Evolutionary conservation across 352 stramenopile species (phyloP), one percentile per base, ranked within the genome.

Genomic region (Phytophthora melonis): DNA sequence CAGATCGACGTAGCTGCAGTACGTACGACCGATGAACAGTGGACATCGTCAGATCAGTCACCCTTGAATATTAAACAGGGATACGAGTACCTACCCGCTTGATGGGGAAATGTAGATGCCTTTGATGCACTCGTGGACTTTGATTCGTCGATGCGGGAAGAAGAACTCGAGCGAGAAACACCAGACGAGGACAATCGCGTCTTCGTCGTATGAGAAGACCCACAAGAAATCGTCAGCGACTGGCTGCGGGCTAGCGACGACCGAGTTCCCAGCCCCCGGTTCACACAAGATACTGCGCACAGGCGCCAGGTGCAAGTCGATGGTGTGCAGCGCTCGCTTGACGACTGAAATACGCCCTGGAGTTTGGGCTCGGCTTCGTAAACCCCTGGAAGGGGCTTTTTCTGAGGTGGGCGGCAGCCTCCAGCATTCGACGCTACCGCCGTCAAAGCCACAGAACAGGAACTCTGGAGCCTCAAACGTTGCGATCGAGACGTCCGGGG

Each of bases 391-490:
- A 30, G 62, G 62, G 13, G 61, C n/a, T 27, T 69, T 60, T n/a
- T 65, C 21, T 13, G 57, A 32, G 3, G 16, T 21, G n/a, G 58
- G 64, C 3, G 79, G 78, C 3, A 89, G 32, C 8, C 62, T 63
- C 83, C 83, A 91, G 54, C 83, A 91, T 72, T 91, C 83, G 13
- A 91, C 70, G 49, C 78, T 78, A 9, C 83, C 83, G 30, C 70
- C 69, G 10, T 79, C 74, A 63, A 86, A 91, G 2, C 83, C 83
- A 47, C 80, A 86, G 54, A 91, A 89, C 3, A 91, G 16, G 30
- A 81, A 89, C 18, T 86, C 80, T 13, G 76, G 66, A 16, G 25
- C 66, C 52, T 81, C 63, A 47, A 84, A 73, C 6, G 45, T 65
- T 23, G 73, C 65, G 5, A 74, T 74, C 10, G 83, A 89, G 30